Conservation (phyloP, 2,329 filamentous ascomycete species). For the Monosporascus sp. region DNA sequence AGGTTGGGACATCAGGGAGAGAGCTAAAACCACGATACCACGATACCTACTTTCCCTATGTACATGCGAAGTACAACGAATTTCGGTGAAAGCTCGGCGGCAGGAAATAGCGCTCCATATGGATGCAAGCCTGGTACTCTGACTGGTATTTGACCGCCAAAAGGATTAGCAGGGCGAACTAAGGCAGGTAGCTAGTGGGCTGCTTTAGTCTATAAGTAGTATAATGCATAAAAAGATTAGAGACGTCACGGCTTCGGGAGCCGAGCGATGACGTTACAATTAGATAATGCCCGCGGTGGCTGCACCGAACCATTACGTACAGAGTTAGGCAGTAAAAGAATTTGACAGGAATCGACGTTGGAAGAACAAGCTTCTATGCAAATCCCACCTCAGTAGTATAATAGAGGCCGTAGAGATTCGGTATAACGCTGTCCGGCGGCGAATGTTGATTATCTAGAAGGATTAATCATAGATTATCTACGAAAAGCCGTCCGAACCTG, state of each 20-base stretch:
- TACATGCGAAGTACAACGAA: background rate
- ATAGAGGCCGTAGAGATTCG: too few species aligned
- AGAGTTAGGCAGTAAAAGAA: too few species aligned
- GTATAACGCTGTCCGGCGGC: background rate
- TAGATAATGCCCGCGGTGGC: background rate
- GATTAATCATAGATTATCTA: background rate
- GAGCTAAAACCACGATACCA: too few species aligned
- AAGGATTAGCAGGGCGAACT: background rate
- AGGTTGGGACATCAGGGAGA: too few species aligned
- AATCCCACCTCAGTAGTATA: too few species aligned
- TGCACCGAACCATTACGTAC: background rate
- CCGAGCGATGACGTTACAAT: background rate
- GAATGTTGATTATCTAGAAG: background rate
- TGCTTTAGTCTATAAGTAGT: background rate
- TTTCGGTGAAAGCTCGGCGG: background rate
- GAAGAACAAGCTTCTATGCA: too few species aligned
- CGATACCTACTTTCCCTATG: background rate
- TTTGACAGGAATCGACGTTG: too few species aligned
- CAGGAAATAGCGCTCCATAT: background rate
- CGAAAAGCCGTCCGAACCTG: background rate
- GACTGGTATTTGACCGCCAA: background rate
- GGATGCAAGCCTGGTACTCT: background rate
- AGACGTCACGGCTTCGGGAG: background rate
- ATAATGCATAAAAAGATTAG: background rate
- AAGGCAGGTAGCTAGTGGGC: background rate